phyloP scores from a whole-genome alignment of 441 rosid species.

The Euphorbia schlechtendalii region DNA sequence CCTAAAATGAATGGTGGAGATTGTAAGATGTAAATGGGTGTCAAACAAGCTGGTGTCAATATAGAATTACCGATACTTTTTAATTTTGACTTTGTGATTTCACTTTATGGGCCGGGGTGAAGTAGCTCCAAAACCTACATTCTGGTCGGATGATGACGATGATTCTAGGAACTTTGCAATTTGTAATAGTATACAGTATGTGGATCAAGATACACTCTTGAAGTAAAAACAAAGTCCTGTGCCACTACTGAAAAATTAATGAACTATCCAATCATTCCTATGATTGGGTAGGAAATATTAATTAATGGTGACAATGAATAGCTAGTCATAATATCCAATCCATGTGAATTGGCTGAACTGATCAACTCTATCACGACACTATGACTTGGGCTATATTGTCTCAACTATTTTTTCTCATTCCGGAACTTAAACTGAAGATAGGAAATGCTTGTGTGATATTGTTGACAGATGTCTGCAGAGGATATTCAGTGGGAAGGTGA shows the following conservation, averaged over 20 bases:
- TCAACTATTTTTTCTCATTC: too few relatives aligned
- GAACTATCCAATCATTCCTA: neutral
- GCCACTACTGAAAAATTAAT: neutral
- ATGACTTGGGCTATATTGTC: too few relatives aligned
- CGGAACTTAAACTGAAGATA: too few relatives aligned
- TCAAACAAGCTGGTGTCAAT: too few relatives aligned
- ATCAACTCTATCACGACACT: neutral
- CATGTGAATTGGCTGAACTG: neutral
- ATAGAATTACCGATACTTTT: too few relatives aligned
- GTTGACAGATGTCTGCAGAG: slow-evolving; percentile 67
- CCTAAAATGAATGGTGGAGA: too few relatives aligned
- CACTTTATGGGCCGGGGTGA: neutral
- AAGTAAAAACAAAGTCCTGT: neutral
- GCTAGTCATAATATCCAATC: neutral
- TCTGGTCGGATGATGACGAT: neutral
- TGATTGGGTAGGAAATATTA: too few relatives aligned
- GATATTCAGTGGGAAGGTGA: slow-evolving; percentile 93
- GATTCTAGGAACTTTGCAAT: neutral
- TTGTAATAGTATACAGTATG: neutral
- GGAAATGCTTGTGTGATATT: too few relatives aligned
- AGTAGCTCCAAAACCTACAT: neutral
- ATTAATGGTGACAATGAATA: neutral
- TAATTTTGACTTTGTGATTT: neutral
- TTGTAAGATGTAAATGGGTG: too few relatives aligned
- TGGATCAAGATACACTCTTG: too few relatives aligned